Base-by-base conservation (phyloP, 768 basidiomycete species). In the Mycena filopes region DNA sequence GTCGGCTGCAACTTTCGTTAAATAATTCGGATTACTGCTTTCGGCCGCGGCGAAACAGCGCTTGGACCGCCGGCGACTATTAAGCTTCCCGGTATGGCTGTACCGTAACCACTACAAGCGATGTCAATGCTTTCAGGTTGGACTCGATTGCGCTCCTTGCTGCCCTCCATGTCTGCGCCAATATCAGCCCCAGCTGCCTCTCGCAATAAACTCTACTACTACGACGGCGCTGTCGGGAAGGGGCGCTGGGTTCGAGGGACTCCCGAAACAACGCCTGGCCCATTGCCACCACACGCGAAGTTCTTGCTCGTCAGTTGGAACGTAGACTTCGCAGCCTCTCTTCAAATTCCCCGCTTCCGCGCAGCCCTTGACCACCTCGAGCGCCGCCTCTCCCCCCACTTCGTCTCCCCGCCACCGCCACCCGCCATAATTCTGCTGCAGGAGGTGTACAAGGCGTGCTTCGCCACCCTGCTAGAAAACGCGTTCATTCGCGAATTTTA, bases 371-470 rank as follows among this genome's bases (percentile, higher is more conserved):
- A 73, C 47, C 72, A 84, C 66, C 76, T 85, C 60, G 55, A 69
- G 55, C 74, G 75, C 53, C 68, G 75, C 65, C 67, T 71, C 54
- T 68, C 71, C 1, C 55, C 66, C 3, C 53, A 49, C 33, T n/a
- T 36, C 28, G 10, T 11, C 0, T 38, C 28, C 10, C 72, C 75
- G 38, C 74, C 72, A 11, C 81, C 80, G 0, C 73, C 71, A 33
- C 80, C 83, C 6, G 81, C 81, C 68, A 77, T 81, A 43, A 76
- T 87, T 50, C 71, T 87, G 40, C 65, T 87, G 45, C 86, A 87
- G 69, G 86, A 87, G 67, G 75, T 86, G 28, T 67, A 76, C 13
- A 10, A 29, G 6, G 42, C 49, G 0, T 81, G 77, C 28, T 81
- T 86, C 64, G 56, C 70, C 9, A 71, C 75, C 25, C 74, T 87